Conservation (phyloP, 1,284 basidiomycete genomes). For the Ceratobasidium sp. region DNA sequence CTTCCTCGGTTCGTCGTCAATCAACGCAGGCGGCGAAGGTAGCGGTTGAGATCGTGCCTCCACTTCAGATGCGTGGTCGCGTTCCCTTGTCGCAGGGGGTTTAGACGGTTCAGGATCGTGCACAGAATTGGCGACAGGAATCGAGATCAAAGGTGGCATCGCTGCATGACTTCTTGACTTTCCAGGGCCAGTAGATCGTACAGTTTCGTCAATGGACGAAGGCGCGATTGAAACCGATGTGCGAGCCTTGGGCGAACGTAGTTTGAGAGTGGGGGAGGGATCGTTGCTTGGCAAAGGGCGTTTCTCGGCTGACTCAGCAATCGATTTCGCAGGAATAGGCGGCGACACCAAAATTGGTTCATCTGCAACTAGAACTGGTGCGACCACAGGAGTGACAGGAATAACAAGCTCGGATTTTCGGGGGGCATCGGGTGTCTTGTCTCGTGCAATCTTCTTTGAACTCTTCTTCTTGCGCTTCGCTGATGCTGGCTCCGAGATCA, state of each 20-base stretch:
- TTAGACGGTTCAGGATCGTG: background rate
- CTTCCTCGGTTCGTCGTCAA: background rate
- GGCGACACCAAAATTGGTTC: background rate
- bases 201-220: background rate
- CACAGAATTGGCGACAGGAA: constrained; percentile 1
- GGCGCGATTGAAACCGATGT: background rate
- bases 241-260: constrained; percentile 1
- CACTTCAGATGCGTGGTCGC: background rate
- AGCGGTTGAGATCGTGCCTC: background rate
- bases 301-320: background rate
- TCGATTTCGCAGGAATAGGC: background rate
- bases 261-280: background rate
- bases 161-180: constrained; percentile 19
- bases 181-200: background rate
- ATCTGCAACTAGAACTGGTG: background rate
- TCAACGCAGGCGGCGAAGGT: background rate
- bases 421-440: constrained; percentile 18
- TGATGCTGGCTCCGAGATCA: background rate
- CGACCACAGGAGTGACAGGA: constrained; percentile 11
- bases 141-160: constrained; percentile 40
- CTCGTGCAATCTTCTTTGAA: constrained; percentile 29
- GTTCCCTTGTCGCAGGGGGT: background rate
- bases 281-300: background rate
- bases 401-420: background rate
- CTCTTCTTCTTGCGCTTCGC: constrained; percentile 21